Conservation (phyloP, 306 rosid species). For the Ammopiptanthus mongolicus region DNA sequence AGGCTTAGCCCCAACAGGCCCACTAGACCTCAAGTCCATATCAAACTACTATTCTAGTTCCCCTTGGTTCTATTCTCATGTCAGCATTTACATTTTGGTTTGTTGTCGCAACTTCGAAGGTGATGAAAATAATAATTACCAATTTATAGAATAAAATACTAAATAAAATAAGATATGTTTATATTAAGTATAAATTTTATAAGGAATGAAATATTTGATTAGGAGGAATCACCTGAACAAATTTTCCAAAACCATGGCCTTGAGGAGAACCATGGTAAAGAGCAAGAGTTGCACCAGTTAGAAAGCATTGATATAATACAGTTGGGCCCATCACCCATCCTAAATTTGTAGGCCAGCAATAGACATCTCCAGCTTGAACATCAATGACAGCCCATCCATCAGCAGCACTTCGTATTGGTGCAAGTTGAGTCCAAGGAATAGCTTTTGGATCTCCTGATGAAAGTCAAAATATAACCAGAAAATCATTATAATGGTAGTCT, state of each 20-base stretch:
- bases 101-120: not conserved
- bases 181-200: not conserved
- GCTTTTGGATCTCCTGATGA: constrained; percentile 90
- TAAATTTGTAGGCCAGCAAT: constrained; percentile 91
- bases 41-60: not conserved
- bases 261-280: constrained; percentile 95
- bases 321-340: constrained; percentile 97
- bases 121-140: not conserved
- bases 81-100: not conserved
- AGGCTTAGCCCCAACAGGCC: too few relatives aligned
- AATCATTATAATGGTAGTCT: constrained; percentile 1
- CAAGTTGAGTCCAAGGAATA: constrained; percentile 91
- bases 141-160: not conserved
- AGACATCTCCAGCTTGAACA: constrained; percentile 58
- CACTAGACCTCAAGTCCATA: too few relatives aligned
- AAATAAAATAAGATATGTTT: not conserved
- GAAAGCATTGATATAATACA: constrained; percentile 58
- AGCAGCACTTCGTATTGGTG: constrained; percentile 70
- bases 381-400: constrained; percentile 73
- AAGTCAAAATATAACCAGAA: not conserved
- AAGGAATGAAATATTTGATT: not conserved
- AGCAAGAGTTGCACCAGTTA: constrained; percentile 80
- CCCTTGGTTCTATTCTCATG: not conserved
- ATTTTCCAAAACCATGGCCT: constrained; percentile 79
- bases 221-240: constrained; percentile 66